These are phyloP conservation scores for Phytophthora pluvialis DNA, from an alignment of 352 stramenopile genomes.

Conservation along the genomic window DNA sequence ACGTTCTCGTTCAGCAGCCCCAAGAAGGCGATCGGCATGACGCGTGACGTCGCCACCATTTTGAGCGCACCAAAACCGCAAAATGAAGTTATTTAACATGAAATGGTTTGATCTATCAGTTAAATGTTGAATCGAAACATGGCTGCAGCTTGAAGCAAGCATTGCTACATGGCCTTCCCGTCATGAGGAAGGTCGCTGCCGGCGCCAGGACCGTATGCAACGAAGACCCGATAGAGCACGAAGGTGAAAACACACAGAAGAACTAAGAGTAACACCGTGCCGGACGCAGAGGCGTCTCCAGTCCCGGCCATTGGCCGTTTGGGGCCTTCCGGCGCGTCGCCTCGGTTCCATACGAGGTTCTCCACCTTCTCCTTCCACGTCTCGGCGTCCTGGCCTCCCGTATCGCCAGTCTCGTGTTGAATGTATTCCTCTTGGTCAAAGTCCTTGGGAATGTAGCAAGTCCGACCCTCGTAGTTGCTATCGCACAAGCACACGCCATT, in stretches of 20 bases:
- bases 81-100: slow-evolving; percentile 15
- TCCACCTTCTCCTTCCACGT: slow-evolving; percentile 72
- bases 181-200: slow-evolving; percentile 32
- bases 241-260: slow-evolving; percentile 54
- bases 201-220: slow-evolving; percentile 2
- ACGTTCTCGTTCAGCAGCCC: slow-evolving; percentile 81
- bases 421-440: slow-evolving; percentile 40
- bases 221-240: slow-evolving; percentile 51
- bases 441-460: slow-evolving; percentile 85
- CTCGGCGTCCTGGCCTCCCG: slow-evolving; percentile 41
- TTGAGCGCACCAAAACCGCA: slow-evolving; percentile 3
- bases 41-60: slow-evolving; percentile 49
- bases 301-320: slow-evolving; percentile 34
- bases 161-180: slow-evolving; percentile 38
- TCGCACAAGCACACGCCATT: slow-evolving; percentile 83
- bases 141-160: slow-evolving; percentile 22
- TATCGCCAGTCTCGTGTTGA: slow-evolving; percentile 33
- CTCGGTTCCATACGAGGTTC: slow-evolving; percentile 61
- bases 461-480: slow-evolving; percentile 71
- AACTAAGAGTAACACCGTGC: slow-evolving; percentile 47
- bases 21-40: slow-evolving; percentile 73
- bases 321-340: slow-evolving; percentile 24
- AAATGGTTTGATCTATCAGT: slow-evolving; percentile 21
- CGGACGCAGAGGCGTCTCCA: slow-evolving; percentile 39
- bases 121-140: slow-evolving; percentile 24